A percentile compares a stretch with the other conserved stretches of the same genome.
Evolutionary conservation across 768 basidiomycete species (phyloP).

Genomic region (Heimioporus sp.): DNA sequence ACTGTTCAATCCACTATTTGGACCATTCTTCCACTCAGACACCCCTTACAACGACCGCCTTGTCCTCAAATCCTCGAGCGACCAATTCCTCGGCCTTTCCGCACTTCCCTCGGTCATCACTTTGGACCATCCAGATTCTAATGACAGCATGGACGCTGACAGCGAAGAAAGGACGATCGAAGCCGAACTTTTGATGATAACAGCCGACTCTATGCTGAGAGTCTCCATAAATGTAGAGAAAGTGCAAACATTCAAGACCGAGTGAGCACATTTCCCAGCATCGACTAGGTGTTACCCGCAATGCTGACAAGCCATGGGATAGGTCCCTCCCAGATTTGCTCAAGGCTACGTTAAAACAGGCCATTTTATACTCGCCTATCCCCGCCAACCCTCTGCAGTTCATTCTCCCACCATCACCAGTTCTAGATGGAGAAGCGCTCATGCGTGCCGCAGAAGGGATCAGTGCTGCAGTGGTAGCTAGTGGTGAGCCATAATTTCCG

Average conservation of each 20-base stretch:
- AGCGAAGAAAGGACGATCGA: slow-evolving; percentile 8
- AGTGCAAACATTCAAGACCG: slow-evolving; percentile 56
- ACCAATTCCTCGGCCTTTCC: slow-evolving; percentile 71
- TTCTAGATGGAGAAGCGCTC: slow-evolving; percentile 73
- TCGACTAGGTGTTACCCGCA: background rate
- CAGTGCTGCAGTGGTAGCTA: slow-evolving; percentile 67
- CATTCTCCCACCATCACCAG: slow-evolving; percentile 64
- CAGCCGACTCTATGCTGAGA: slow-evolving; percentile 70
- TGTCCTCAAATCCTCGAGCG: slow-evolving; percentile 65
- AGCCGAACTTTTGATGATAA: slow-evolving; percentile 39
- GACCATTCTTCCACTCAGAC: slow-evolving; percentile 38
- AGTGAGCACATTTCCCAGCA: slow-evolving; percentile 42
- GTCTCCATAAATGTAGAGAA: slow-evolving; percentile 59
- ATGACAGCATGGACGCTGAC: slow-evolving; percentile 7
- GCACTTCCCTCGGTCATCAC: slow-evolving; percentile 32
- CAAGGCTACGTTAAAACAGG: slow-evolving; percentile 80
- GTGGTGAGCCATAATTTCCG: slow-evolving; percentile 44
- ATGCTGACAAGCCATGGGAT: slow-evolving; percentile 37
- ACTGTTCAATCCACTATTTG: background rate
- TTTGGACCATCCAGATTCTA: slow-evolving; percentile 18
- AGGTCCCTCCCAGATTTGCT: slow-evolving; percentile 63
- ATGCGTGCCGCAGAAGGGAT: slow-evolving; percentile 80
- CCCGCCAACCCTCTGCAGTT: slow-evolving; percentile 79
- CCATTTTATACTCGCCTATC: slow-evolving; percentile 73
- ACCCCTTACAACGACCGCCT: slow-evolving; percentile 71